These are phyloP conservation scores for Atkinsonella texensis DNA, from an alignment of 2,329 filamentous ascomycete genomes.

Conservation along the genomic window DNA sequence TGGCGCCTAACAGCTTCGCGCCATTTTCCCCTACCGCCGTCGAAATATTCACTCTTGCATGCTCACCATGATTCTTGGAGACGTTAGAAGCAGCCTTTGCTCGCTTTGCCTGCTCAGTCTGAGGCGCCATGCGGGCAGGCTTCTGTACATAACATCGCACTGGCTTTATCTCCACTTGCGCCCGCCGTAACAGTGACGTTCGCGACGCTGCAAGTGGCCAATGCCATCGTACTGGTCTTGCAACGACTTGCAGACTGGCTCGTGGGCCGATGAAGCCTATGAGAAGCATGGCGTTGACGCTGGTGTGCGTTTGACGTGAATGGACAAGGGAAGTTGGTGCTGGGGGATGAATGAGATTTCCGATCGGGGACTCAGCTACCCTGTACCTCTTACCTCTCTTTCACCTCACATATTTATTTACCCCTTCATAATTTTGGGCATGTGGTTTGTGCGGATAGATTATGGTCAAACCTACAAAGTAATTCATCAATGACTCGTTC, in stretches of 20 bases:
- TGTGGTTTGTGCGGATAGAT: too few relatives aligned
- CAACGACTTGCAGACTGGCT: background rate
- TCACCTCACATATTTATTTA: too few relatives aligned
- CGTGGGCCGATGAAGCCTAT: background rate
- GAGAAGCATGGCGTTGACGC: background rate
- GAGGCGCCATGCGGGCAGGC: background rate
- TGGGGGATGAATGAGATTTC: background rate
- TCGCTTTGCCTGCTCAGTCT: constrained; percentile 6
- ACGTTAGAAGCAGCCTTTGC: constrained; percentile 14
- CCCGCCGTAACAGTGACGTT: background rate
- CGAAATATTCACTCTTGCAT: background rate
- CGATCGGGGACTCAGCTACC: background rate
- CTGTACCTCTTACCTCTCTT: too few relatives aligned
- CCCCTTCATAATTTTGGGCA: too few relatives aligned
- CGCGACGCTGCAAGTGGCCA: background rate
- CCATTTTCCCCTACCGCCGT: too few relatives aligned
- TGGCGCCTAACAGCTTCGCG: too few relatives aligned
- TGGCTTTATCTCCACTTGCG: background rate
- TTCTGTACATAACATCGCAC: background rate
- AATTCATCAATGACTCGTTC: too few relatives aligned
- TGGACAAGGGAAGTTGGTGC: background rate
- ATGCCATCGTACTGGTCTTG: background rate
- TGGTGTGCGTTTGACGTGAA: background rate
- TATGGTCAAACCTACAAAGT: too few relatives aligned
- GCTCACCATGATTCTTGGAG: constrained; percentile 12